A percentile compares a stretch with the other conserved stretches of the same genome.
These are phyloP conservation scores for Agastache rugosa DNA, from an alignment of 257 asterid species.

Conservation along the genomic window DNA sequence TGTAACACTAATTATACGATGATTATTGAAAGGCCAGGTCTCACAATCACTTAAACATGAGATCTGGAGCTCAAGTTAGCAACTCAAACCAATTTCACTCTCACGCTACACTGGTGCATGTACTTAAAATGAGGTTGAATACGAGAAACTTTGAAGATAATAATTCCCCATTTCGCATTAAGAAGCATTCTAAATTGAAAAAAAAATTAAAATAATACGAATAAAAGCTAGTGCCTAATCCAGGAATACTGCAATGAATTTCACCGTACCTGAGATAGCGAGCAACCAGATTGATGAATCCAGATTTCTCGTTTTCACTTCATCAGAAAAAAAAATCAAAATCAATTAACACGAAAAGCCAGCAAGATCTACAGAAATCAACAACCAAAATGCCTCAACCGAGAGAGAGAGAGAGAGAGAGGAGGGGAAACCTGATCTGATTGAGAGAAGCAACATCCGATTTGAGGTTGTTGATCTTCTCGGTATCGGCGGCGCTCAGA, in stretches of 20 bases:
- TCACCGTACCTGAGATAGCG: constrained; percentile 84
- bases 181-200: background rate
- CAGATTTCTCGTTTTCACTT: constrained; percentile 92
- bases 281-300: constrained; percentile 71
- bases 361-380: constrained; percentile 36
- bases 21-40: background rate
- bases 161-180: constrained; percentile 18
- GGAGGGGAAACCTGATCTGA: constrained; percentile 70
- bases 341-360: constrained; percentile 1
- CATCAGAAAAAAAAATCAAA: background rate
- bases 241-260: constrained; percentile 9
- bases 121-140: constrained; percentile 20
- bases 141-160: background rate
- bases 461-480: constrained; percentile 70
- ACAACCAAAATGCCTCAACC: background rate
- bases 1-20: background rate
- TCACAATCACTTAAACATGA: background rate
- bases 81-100: constrained; percentile 22
- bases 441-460: constrained; percentile 64
- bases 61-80: constrained; percentile 10
- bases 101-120: constrained; percentile 26
- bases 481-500: constrained; percentile 59
- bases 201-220: background rate
- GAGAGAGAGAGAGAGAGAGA: background rate
- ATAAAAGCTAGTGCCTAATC: background rate